Evolutionary conservation across 2,329 filamentous ascomycete species (phyloP).

Genomic region (Plectosphaerella cucumerina): DNA sequence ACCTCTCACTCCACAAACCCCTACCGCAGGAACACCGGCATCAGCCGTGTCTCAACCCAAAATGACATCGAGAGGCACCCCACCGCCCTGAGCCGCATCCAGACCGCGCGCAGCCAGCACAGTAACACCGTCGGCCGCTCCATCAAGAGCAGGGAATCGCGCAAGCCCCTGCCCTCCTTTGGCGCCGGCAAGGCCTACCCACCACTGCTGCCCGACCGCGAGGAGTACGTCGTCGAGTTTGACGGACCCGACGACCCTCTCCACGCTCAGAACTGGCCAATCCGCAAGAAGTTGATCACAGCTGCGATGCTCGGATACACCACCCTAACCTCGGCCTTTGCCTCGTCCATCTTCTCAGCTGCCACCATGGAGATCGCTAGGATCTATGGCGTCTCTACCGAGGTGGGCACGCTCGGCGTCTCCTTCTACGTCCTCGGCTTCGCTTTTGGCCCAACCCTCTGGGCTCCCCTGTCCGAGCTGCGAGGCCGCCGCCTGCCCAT

Average conservation of each 20-base stretch:
- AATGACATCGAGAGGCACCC: slow-evolving; percentile 65
- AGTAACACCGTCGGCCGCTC: slow-evolving; percentile 63
- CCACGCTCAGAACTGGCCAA: slow-evolving; percentile 83
- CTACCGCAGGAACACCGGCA: slow-evolving; percentile 34
- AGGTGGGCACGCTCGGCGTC: slow-evolving; percentile 62
- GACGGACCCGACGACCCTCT: slow-evolving; percentile 78
- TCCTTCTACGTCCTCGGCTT: slow-evolving; percentile 70
- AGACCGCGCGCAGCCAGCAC: slow-evolving; percentile 68
- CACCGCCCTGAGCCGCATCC: slow-evolving; percentile 66
- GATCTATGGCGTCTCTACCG: slow-evolving; percentile 55
- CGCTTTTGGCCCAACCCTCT: slow-evolving; percentile 66
- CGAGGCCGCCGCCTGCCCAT: slow-evolving; percentile 62
- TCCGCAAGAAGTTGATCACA: slow-evolving; percentile 69
- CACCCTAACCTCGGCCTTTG: slow-evolving; percentile 67
- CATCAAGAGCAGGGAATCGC: slow-evolving; percentile 43
- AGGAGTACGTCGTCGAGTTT: slow-evolving; percentile 82
- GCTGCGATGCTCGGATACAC: slow-evolving; percentile 68
- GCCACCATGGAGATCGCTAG: slow-evolving; percentile 54
- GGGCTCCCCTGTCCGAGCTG: slow-evolving; percentile 70
- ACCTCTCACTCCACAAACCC: slow-evolving; percentile 35
- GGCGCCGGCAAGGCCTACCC: slow-evolving; percentile 73
- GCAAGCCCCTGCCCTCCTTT: slow-evolving; percentile 61
- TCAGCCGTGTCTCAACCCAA: slow-evolving; percentile 61
- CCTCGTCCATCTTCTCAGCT: slow-evolving; percentile 70
- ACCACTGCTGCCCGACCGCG: slow-evolving; percentile 62